phyloP scores from a whole-genome alignment of 2,329 filamentous ascomycete species.

The Fusarium keratoplasticum region DNA sequence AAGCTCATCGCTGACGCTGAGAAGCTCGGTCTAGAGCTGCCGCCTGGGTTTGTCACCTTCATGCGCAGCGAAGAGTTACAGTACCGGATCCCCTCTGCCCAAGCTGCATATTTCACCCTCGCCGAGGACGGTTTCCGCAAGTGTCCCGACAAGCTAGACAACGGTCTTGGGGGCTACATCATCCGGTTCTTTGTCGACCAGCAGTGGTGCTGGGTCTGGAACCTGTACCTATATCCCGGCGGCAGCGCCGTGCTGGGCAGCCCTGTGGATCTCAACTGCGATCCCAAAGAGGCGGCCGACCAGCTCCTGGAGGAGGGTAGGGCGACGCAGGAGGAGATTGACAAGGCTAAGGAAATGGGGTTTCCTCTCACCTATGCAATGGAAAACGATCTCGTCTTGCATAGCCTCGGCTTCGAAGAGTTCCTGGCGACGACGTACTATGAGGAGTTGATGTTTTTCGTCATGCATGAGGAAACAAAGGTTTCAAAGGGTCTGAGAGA shows the following conservation, averaged over 20 bases:
- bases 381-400: background rate
- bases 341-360: background rate
- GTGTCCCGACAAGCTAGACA: background rate
- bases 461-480: background rate
- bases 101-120: background rate
- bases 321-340: background rate
- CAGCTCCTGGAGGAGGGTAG: background rate
- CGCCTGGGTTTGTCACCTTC: constrained; percentile 3
- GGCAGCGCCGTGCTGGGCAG: background rate
- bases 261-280: background rate
- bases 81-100: background rate
- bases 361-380: background rate
- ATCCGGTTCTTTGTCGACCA: background rate
- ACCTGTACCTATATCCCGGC: background rate
- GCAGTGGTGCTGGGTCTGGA: background rate
- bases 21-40: constrained; percentile 1
- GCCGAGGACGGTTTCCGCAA: background rate
- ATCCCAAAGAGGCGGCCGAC: background rate
- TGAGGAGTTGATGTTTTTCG: background rate
- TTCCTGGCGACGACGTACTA: background rate
- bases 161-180: background rate
- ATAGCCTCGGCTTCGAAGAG: background rate
- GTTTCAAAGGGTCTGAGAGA: background rate
- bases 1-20: background rate
- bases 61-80: background rate